These are phyloP conservation scores for Corniculantispora saksenae DNA, from an alignment of 2,329 filamentous ascomycete genomes.

Conservation along the genomic window DNA sequence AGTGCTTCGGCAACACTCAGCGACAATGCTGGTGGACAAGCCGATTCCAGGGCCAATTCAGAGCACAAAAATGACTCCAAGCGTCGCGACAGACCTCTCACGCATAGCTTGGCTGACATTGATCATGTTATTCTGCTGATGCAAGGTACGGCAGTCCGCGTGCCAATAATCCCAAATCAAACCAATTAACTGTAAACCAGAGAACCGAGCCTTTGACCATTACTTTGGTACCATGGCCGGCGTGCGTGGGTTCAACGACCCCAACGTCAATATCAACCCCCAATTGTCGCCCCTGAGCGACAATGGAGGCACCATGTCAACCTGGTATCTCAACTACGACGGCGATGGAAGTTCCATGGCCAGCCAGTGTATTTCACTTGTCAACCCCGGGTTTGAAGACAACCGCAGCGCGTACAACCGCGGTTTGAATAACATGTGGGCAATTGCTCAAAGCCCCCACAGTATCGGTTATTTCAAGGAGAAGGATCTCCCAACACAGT, in stretches of 20 bases:
- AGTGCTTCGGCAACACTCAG: not conserved
- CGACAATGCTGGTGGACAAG: not conserved
- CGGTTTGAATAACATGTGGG: conserved; percentile 48
- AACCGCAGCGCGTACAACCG: conserved; percentile 54
- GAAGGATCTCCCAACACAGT: conserved; percentile 56
- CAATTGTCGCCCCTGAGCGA: not conserved
- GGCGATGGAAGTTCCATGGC: conserved; percentile 51
- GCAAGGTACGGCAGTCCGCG: conserved; percentile 38
- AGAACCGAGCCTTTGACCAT: conserved; percentile 43
- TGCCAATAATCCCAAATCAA: not conserved
- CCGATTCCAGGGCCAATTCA: not conserved
- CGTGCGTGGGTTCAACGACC: conserved; percentile 56
- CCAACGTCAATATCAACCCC: conserved; percentile 53
- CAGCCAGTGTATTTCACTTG: conserved; percentile 55
- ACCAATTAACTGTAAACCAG: conserved; percentile 21
- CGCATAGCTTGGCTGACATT: conserved; percentile 30
- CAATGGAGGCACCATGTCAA: not conserved
- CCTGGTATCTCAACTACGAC: conserved; percentile 55
- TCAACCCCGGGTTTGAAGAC: conserved; percentile 51
- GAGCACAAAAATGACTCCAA: not conserved
- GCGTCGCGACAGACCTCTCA: not conserved
- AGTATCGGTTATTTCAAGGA: conserved; percentile 53
- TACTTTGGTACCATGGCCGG: conserved; percentile 59
- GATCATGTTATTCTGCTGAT: conserved; percentile 60
- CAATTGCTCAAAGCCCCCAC: conserved; percentile 35